Base-by-base conservation (phyloP, 148 eudicot species). In the Rhododendron molle region DNA sequence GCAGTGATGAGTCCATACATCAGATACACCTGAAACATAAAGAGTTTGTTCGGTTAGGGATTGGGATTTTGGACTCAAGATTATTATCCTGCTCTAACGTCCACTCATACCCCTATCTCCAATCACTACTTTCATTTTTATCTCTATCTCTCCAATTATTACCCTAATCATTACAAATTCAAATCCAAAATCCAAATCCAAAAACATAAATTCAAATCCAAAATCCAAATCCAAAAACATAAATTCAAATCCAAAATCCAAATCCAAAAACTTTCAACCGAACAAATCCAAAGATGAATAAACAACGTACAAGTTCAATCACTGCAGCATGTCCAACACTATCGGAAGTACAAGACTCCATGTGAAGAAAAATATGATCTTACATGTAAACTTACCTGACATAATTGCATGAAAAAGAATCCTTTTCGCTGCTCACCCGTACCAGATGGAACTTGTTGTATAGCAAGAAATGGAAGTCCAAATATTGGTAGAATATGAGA, bases 401-500 rank as follows among this genome's bases (percentile, higher is more conserved):
- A 95, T 87, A 95, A 85, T 43, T 92, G 93, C 36, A 89, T 83
- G 76, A 88, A 88, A 74, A 90, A 87, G 20, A 87, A 85, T 81
- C 65, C 83, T 82, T 89, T 93, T 86, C 74, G 85, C 83, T 87
- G 87, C 82, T 87, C 88, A 49, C 74, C 78, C 71, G 86, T 58
- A 81, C 65, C 60, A 40, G 43, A 79, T 26, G 86, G 83, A 78
- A 62, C 79, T 62, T 84, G 83, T 67, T 65, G 89, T 34, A 91
- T 85, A 78, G 93, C 94, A 83, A 97, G 93, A 86, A 97, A 78
- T 40, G 99, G 98, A 85, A 97, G 93, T 81, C 94, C 98, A 54
- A 95, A 83, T 85, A 95, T 90, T 23, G 99, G 98, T 67, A 95
- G 91, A 83, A 97, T 87, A 86, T 88, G 96, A 76, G 99, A 97